A percentile compares a stretch with the other conserved stretches of the same genome.
Evolutionary conservation across 441 rosid species (phyloP).

Genomic region (Corymbia calophylla): DNA sequence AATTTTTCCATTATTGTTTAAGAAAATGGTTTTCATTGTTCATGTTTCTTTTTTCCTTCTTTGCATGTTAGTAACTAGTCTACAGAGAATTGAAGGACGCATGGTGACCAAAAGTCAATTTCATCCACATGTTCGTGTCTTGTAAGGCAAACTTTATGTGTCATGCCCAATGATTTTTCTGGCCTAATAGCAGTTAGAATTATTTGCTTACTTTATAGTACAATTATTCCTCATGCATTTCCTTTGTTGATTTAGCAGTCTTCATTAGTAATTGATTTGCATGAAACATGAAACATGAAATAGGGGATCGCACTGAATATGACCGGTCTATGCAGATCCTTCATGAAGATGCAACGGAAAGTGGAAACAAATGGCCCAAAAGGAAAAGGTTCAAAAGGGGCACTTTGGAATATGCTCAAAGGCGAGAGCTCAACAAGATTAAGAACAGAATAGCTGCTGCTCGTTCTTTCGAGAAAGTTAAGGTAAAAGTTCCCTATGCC

Average conservation of each 20-base stretch:
- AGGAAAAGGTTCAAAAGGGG: not conserved
- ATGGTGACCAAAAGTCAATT: not conserved
- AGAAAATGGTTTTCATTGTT: not conserved
- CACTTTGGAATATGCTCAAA: not conserved
- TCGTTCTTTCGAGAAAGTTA: not conserved
- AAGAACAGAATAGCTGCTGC: not conserved
- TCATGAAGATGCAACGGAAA: not conserved
- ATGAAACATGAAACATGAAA: not conserved
- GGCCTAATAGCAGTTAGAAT: not conserved
- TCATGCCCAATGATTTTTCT: not conserved
- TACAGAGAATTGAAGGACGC: not conserved
- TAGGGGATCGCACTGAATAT: not conserved
- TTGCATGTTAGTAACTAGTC: not conserved
- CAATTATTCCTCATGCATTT: not conserved
- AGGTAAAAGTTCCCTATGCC: not conserved
- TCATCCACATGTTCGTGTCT: not conserved
- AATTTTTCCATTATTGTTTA: not conserved
- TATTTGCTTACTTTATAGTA: not conserved
- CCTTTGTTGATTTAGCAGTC: not conserved
- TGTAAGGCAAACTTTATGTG: not conserved
- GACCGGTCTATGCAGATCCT: not conserved
- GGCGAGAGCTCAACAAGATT: not conserved
- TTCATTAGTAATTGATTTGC: not conserved
- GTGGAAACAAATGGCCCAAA: not conserved
- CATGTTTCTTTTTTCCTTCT: not conserved